Evolutionary conservation across 2,329 filamentous ascomycete genomes (phyloP).

Genomic region (Trichoderma sp.): DNA sequence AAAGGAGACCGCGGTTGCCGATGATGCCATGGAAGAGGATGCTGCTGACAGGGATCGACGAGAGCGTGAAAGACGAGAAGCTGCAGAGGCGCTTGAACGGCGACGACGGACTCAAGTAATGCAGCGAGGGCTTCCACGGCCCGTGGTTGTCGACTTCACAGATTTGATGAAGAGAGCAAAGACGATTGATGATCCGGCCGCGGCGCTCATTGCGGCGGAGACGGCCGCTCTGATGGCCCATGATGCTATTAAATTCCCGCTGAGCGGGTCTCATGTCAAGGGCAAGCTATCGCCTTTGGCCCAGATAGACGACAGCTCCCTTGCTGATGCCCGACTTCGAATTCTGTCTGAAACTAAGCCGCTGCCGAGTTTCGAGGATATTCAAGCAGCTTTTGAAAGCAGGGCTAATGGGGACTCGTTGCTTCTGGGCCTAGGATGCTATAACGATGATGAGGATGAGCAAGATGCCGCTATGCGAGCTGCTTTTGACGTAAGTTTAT

Average conservation of each 20-base stretch:
- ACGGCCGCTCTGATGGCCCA: constrained; percentile 78
- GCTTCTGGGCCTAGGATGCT: constrained; percentile 81
- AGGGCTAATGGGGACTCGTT: constrained; percentile 57
- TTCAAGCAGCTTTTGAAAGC: constrained; percentile 58
- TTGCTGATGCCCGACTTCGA: constrained; percentile 76
- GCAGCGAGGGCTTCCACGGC: constrained; percentile 80
- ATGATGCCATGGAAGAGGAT: constrained; percentile 59
- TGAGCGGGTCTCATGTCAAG: constrained; percentile 68
- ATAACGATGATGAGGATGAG: constrained; percentile 75
- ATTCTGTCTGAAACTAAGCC: constrained; percentile 71
- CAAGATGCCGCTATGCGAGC: constrained; percentile 64
- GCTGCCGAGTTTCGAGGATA: constrained; percentile 52
- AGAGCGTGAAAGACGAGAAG: constrained; percentile 73
- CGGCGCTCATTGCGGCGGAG: constrained; percentile 74
- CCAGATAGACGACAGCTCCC: constrained; percentile 68
- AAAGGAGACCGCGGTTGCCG: constrained; percentile 56
- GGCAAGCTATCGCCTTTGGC: constrained; percentile 64
- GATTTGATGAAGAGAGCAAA: constrained; percentile 67
- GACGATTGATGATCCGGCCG: constrained; percentile 63
- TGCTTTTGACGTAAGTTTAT: constrained; percentile 70
- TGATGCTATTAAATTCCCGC: constrained; percentile 75
- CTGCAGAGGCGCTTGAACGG: constrained; percentile 76
- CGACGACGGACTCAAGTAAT: constrained; percentile 88
- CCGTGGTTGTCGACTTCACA: constrained; percentile 71
- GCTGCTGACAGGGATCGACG: constrained; percentile 77